phyloP scores from a whole-genome alignment of 176 grass and related monocot species.

The Aegilops speltoides region DNA sequence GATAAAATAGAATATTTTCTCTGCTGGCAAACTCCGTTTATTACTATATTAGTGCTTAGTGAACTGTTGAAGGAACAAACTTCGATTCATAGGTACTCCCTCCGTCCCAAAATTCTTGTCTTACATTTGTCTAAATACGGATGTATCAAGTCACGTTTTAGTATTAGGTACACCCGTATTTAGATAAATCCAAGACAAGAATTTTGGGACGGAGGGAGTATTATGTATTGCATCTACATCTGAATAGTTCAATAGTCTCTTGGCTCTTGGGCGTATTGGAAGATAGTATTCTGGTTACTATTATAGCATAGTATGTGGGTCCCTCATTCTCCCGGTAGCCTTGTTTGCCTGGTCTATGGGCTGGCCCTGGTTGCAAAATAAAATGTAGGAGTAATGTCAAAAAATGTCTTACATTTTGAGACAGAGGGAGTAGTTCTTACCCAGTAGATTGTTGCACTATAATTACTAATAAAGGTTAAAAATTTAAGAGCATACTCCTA shows the following conservation, averaged over 20 bases:
- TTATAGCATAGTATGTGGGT: background rate
- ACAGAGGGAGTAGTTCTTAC: background rate
- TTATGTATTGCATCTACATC: conserved; percentile 20
- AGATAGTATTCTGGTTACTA: background rate
- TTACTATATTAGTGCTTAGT: background rate
- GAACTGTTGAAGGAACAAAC: conserved; percentile 13
- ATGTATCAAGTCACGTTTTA: too few species aligned
- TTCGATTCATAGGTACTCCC: background rate
- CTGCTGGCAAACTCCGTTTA: background rate
- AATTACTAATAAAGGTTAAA: background rate
- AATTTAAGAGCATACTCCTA: background rate
- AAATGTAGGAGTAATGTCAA: background rate
- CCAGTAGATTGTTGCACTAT: conserved; percentile 6
- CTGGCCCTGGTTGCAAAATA: background rate
- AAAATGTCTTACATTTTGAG: too few species aligned
- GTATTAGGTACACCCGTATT: too few species aligned
- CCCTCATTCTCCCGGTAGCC: background rate
- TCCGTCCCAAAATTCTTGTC: too few species aligned
- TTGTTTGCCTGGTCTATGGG: background rate
- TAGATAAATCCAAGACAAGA: too few species aligned
- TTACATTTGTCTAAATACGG: too few species aligned
- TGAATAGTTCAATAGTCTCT: background rate
- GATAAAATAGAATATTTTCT: background rate
- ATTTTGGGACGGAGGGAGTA: background rate
- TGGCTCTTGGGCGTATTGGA: background rate